phyloP scores from a whole-genome alignment of 805 yeast genomes.

The Ogataea wickerhamii region DNA sequence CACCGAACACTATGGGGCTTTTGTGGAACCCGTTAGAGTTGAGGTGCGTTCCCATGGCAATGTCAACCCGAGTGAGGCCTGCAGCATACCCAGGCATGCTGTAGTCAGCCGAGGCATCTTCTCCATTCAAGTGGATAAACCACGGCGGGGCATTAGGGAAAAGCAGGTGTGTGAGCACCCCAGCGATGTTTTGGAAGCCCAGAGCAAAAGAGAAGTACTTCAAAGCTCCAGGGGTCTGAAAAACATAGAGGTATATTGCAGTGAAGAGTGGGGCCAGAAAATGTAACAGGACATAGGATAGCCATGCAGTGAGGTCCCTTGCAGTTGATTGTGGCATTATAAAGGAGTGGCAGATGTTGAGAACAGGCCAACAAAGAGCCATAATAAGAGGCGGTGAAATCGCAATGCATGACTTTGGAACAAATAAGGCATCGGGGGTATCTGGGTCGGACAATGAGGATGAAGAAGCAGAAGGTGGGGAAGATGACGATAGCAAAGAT shows the following conservation, averaged over 20 bases:
- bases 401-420: constrained; percentile 26
- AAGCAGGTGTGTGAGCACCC: constrained; percentile 56
- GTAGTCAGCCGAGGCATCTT: constrained; percentile 52
- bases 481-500: constrained; percentile 1
- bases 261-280: constrained; percentile 58
- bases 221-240: constrained; percentile 62
- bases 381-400: constrained; percentile 39
- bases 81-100: constrained; percentile 69
- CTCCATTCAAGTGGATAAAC: constrained; percentile 62
- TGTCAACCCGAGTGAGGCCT: constrained; percentile 62
- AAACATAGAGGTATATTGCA: constrained; percentile 58
- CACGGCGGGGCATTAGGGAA: constrained; percentile 77
- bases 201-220: constrained; percentile 50
- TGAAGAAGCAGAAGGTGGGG: background rate
- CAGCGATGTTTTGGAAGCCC: constrained; percentile 58
- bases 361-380: constrained; percentile 43
- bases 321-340: constrained; percentile 37
- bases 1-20: constrained; percentile 72
- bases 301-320: constrained; percentile 58
- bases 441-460: background rate
- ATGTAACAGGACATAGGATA: constrained; percentile 59
- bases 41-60: constrained; percentile 57
- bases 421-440: constrained; percentile 3
- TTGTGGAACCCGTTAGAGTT: constrained; percentile 61
- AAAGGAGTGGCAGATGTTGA: constrained; percentile 44